Conservation (phyloP, 225 moss, liverwort and hornwort species). For the Sphagnum contortum region DNA sequence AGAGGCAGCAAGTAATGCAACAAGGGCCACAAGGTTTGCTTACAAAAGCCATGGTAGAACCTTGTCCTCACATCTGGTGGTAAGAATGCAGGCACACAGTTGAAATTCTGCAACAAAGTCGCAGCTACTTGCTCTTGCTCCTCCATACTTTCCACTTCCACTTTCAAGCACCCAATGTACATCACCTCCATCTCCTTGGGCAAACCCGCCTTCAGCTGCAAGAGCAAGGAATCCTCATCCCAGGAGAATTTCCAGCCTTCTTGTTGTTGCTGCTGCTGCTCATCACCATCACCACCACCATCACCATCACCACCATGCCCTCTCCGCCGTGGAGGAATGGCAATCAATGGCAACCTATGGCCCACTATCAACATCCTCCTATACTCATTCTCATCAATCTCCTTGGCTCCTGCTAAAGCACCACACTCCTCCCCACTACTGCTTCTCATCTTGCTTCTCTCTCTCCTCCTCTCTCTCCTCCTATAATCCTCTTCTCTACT, state of each 20-base stretch:
- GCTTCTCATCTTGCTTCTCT: conserved; percentile 2
- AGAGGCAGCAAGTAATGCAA: conserved; percentile 94
- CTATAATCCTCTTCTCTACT: too few relatives aligned
- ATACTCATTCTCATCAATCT: conserved; percentile 28
- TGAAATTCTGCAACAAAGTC: conserved; percentile 61
- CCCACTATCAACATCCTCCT: conserved; percentile 79
- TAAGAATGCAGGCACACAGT: conserved; percentile 88
- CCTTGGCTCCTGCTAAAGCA: conserved; percentile 15
- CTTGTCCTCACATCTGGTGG: conserved; percentile 53
- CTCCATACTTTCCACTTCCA: conserved; percentile 51
- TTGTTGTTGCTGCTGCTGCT: conserved; percentile 4
- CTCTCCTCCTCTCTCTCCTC: too few relatives aligned
- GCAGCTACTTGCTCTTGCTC: conserved; percentile 88
- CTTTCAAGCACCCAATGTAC: conserved; percentile 88
- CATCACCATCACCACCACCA: too few relatives aligned
- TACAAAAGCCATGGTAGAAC: conserved; percentile 95
- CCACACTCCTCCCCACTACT: conserved; percentile 21
- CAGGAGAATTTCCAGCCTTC: conserved; percentile 56
- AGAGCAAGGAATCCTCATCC: conserved; percentile 76
- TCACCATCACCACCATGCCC: conserved; percentile 33
- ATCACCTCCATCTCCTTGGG: conserved; percentile 75
- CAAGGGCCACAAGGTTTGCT: conserved; percentile 98
- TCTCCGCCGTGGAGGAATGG: conserved; percentile 13
- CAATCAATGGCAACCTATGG: conserved; percentile 75
- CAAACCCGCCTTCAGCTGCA: conserved; percentile 81